Evolutionary conservation across 2,329 filamentous ascomycete species (phyloP).

Genomic region (Hysterium pulicare): DNA sequence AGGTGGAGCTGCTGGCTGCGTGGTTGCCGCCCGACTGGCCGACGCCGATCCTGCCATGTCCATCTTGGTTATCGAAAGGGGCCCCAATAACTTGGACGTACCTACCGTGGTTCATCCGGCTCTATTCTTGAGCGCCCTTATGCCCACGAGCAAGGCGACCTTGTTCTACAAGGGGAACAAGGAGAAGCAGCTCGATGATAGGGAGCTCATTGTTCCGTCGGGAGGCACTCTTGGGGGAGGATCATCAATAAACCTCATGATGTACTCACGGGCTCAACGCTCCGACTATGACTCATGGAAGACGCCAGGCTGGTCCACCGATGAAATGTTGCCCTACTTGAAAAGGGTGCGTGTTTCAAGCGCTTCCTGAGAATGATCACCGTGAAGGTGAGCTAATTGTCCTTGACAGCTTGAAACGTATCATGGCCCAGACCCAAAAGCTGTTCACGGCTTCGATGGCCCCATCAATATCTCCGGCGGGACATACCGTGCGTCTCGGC

Average conservation of each 20-base stretch:
- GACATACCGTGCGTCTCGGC: conserved; percentile 39
- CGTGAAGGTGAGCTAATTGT: too few relatives aligned
- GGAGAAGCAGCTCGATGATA: conserved; percentile 44
- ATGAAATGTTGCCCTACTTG: conserved; percentile 53
- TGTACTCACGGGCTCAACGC: conserved; percentile 45
- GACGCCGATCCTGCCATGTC: conserved; percentile 49
- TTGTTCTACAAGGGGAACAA: conserved; percentile 52
- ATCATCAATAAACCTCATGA: conserved; percentile 40
- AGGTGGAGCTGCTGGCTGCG: conserved; percentile 49
- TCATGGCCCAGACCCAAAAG: conserved; percentile 44
- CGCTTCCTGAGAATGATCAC: too few relatives aligned
- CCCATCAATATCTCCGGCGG: conserved; percentile 56
- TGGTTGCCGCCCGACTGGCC: conserved; percentile 50
- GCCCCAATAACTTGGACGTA: conserved; percentile 52
- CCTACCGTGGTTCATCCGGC: conserved; percentile 52
- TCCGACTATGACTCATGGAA: conserved; percentile 54
- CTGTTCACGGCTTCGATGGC: conserved; percentile 52
- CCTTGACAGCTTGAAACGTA: conserved; percentile 56
- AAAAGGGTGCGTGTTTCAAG: conserved; percentile 43
- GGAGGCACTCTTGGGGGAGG: conserved; percentile 61
- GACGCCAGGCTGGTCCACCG: conserved; percentile 49
- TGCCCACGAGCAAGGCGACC: conserved; percentile 48
- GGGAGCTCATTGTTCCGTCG: conserved; percentile 43
- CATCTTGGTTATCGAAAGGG: conserved; percentile 54
- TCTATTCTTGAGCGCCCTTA: conserved; percentile 48